Evolutionary conservation across 148 eudicot genomes (phyloP).

Genomic region (Diospyros lotus): DNA sequence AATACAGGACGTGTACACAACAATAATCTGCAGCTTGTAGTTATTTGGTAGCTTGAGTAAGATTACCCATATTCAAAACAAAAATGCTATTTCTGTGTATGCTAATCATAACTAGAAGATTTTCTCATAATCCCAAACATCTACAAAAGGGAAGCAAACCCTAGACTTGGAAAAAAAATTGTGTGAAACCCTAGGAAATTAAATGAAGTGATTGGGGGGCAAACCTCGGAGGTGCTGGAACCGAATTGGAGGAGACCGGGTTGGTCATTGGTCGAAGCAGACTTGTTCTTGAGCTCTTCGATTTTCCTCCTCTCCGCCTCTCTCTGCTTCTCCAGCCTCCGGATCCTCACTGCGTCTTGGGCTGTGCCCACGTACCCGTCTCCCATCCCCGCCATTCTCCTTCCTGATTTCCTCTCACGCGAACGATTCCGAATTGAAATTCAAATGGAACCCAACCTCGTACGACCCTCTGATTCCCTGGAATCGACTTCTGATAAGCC

Average conservation of each 20-base stretch:
- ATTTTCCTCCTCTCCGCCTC: slow-evolving; percentile 91
- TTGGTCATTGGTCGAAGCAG: slow-evolving; percentile 69
- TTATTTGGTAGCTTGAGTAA: no score
- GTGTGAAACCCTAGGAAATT: background rate
- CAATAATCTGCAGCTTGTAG: background rate
- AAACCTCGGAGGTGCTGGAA: slow-evolving; percentile 87
- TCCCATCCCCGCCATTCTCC: slow-evolving; percentile 94
- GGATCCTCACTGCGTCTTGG: slow-evolving; percentile 88
- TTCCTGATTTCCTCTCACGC: slow-evolving; percentile 5
- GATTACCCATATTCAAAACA: no score
- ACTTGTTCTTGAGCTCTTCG: slow-evolving; percentile 77
- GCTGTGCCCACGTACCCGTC: slow-evolving; percentile 98
- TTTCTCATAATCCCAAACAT: slow-evolving; percentile 1
- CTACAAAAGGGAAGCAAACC: background rate
- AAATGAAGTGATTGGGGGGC: background rate
- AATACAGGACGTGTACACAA: background rate
- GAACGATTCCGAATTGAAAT: background rate
- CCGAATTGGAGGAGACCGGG: slow-evolving; percentile 97
- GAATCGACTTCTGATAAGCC: no score
- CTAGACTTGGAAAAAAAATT: background rate
- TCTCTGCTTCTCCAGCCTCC: slow-evolving; percentile 91
- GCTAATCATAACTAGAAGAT: background rate
- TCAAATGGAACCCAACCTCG: no score
- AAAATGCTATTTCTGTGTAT: background rate
- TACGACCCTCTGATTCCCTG: no score